Evolutionary conservation across 2,329 filamentous ascomycete species (phyloP), one percentile per base, ranked within the genome.

Genomic region (Penicillium hordei): DNA sequence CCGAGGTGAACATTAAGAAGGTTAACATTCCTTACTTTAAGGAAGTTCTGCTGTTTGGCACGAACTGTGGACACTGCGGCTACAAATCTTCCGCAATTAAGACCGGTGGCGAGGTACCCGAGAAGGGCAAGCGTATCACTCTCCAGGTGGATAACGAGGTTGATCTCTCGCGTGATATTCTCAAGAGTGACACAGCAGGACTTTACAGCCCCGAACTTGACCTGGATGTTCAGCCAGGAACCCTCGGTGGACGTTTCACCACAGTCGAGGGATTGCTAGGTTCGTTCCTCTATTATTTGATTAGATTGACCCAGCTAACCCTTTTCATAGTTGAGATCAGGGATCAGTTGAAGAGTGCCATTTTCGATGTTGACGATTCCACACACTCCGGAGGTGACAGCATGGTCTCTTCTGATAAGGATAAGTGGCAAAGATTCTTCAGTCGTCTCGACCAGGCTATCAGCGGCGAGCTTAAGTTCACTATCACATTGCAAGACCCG

Each of bases 11-110:
- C n/a, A 51, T 48, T 33, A 48, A 52, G 50, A 52, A 52, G 23
- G 50, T 52, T 23, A 52, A 52, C 29, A 52, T 52, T n/a, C 50
- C 50, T 17, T 45, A 96, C 78, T 99, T 99, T 81, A 96, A 97
- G 78, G 91, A 97, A 72, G 94, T 99, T 3, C 88, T 97, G 40
- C 83, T 99, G 68, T 97, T 96, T 90, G 93, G 88, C 66, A 97
- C 93, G 2, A 88, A 91, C 29, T 99, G 94, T 77, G 88, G 93
- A 29, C 83, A 89, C 74, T 99, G 94, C 73, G 93, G 93, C 57
- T 96, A 97, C 80, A 89, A 91, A 61, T 94, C 89, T 66, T 97
- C 96, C 76, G 94, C 99, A 74, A 91, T 99, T 72, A 97, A 97
- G 83, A 97, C 94, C 1, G 94, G 94, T 63, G 94, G 94, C 54